These are phyloP conservation scores for Lenzites betulinus DNA, from an alignment of 768 basidiomycete genomes.

Conservation along the genomic window DNA sequence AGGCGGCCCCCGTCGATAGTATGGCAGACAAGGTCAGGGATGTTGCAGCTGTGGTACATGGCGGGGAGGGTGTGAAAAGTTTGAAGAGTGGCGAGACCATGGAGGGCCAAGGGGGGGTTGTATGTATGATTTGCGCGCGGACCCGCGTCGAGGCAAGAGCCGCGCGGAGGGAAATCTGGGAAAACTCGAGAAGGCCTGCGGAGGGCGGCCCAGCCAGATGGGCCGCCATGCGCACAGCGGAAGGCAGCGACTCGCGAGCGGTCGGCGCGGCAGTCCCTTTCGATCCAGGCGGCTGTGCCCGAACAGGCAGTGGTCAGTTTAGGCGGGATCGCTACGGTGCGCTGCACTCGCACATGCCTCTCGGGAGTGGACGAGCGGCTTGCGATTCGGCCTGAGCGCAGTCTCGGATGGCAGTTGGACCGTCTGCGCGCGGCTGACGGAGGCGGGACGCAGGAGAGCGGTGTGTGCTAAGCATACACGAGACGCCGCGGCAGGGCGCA, in stretches of 20 bases:
- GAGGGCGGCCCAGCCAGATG: conserved; percentile 6
- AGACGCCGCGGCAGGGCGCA: background rate
- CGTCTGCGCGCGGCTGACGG: background rate
- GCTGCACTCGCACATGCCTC: background rate
- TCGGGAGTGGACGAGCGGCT: background rate
- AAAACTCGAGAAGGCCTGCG: background rate
- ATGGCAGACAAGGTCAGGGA: conserved; percentile 27
- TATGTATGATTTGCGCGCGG: conserved; percentile 4
- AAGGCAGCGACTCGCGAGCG: conserved; percentile 1
- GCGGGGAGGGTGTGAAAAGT: background rate
- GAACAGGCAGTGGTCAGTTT: background rate
- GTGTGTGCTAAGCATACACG: background rate
- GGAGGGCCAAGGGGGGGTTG: background rate
- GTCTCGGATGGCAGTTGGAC: background rate
- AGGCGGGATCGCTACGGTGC: background rate
- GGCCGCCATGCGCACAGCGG: background rate
- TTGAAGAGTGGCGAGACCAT: too few relatives aligned
- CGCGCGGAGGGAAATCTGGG: background rate
- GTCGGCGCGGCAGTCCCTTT: background rate
- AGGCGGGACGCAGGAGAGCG: too few relatives aligned
- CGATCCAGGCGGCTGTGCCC: conserved; percentile 5
- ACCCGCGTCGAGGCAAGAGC: background rate
- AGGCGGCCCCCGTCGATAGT: conserved; percentile 28
- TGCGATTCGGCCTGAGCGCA: conserved; percentile 4
- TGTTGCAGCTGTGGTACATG: conserved; percentile 14